A percentile compares a stretch with the other conserved stretches of the same genome.
These are phyloP conservation scores for Boletellus sp. DNA, from an alignment of 1,284 basidiomycete species.

Conservation along the genomic window DNA sequence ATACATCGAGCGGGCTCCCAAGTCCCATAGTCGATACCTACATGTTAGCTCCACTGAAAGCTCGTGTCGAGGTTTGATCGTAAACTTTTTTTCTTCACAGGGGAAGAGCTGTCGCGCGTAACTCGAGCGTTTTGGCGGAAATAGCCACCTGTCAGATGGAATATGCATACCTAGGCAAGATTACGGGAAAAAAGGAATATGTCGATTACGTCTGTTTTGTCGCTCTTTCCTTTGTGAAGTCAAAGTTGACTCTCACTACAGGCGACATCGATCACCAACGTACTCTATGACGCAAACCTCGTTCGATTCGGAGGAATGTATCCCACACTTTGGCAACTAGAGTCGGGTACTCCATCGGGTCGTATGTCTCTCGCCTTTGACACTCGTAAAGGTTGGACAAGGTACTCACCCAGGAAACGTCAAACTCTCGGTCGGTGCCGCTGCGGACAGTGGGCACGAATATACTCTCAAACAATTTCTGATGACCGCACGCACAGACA, in stretches of 20 bases:
- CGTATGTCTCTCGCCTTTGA: conserved; percentile 31
- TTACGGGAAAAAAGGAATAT: conserved; percentile 49
- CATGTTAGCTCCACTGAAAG: conserved; percentile 32
- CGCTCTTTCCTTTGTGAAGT: not conserved
- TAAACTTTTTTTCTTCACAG: conserved; percentile 1
- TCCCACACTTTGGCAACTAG: conserved; percentile 49
- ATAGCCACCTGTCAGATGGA: conserved; percentile 56
- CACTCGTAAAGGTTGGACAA: conserved; percentile 1
- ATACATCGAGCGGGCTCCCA: conserved; percentile 48
- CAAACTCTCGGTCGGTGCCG: conserved; percentile 54
- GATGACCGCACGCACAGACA: conserved; percentile 58
- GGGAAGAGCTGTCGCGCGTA: not conserved
- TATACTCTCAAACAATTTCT: conserved; percentile 74
- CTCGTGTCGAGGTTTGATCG: not conserved
- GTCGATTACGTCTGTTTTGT: conserved; percentile 40
- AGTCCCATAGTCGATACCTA: conserved; percentile 45
- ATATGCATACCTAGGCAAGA: conserved; percentile 55
- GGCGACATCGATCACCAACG: conserved; percentile 39
- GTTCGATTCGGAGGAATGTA: conserved; percentile 49
- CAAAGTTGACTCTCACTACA: conserved; percentile 3
- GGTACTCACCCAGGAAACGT: conserved; percentile 27
- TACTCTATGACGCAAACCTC: conserved; percentile 45
- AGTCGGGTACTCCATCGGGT: conserved; percentile 36
- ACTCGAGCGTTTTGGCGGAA: conserved; percentile 46
- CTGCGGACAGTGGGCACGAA: conserved; percentile 70